phyloP scores from a whole-genome alignment of 1,284 basidiomycete species.

The Sporisorium iseilematis-ciliati region DNA sequence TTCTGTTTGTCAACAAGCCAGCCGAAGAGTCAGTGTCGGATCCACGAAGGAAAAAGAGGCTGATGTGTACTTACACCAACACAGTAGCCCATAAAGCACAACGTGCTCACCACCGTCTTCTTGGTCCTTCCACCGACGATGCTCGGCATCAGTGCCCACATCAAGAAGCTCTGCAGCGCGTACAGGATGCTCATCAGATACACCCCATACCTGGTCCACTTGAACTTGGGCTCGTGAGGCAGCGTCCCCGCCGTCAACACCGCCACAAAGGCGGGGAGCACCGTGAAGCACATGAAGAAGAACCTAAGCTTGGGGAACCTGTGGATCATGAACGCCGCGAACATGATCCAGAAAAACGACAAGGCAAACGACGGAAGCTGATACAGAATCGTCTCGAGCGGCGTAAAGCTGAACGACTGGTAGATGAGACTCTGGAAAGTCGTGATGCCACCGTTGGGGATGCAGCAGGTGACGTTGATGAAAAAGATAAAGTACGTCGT shows the following conservation, averaged over 20 bases:
- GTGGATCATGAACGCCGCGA: slow-evolving; percentile 63
- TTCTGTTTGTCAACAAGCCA: slow-evolving; percentile 18
- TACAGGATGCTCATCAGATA: slow-evolving; percentile 64
- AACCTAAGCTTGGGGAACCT: slow-evolving; percentile 53
- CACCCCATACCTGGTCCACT: slow-evolving; percentile 61
- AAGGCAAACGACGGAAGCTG: slow-evolving; percentile 63
- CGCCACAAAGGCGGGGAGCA: slow-evolving; percentile 17
- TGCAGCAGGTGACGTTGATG: slow-evolving; percentile 55
- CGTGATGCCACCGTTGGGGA: slow-evolving; percentile 53
- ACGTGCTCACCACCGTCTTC: slow-evolving; percentile 59
- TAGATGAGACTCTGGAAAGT: slow-evolving; percentile 62
- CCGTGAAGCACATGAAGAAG: slow-evolving; percentile 64
- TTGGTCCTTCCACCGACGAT: slow-evolving; percentile 69
- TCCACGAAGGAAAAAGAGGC: too few relatives aligned
- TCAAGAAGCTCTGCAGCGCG: slow-evolving; percentile 60
- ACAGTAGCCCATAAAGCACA: slow-evolving; percentile 67
- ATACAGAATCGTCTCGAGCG: slow-evolving; percentile 64
- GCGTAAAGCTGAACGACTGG: slow-evolving; percentile 53
- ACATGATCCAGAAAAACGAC: slow-evolving; percentile 64
- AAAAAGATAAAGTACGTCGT: slow-evolving; percentile 64
- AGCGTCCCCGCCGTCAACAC: slow-evolving; percentile 43
- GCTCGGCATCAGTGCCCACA: slow-evolving; percentile 63
- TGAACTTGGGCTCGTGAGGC: slow-evolving; percentile 35
- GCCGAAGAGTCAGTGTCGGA: slow-evolving; percentile 24
- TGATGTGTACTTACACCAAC: slow-evolving; percentile 37